These are phyloP conservation scores for Castanea sativa DNA, from an alignment of 306 rosid genomes.

Conservation along the genomic window DNA sequence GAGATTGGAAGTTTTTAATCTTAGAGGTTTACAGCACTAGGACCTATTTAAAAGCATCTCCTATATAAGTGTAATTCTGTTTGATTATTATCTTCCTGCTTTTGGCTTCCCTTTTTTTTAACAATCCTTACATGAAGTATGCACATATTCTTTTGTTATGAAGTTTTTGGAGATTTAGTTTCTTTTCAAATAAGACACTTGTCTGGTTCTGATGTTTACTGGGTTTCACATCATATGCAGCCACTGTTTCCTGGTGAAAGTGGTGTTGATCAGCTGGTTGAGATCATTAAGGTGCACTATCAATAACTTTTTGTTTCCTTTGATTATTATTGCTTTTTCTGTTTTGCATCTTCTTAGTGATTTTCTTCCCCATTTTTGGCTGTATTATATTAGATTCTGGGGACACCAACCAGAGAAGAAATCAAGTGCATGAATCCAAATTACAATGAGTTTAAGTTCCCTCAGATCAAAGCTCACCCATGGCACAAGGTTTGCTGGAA, in stretches of 20 bases:
- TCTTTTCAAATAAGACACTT: neutral
- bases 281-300: conserved; percentile 76
- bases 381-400: conserved; percentile 53
- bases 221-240: conserved; percentile 46
- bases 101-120: neutral
- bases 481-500: conserved; percentile 78
- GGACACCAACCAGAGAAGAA: conserved; percentile 95
- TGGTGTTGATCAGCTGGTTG: conserved; percentile 96
- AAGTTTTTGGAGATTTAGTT: neutral
- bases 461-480: conserved; percentile 94
- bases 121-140: neutral
- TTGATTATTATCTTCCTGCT: neutral
- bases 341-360: conserved; percentile 21
- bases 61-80: neutral
- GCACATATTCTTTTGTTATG: neutral
- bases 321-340: conserved; percentile 4
- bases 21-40: neutral
- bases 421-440: conserved; percentile 95
- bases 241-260: conserved; percentile 98
- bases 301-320: neutral
- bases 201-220: conserved; percentile 24
- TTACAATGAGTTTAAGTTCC: conserved; percentile 85
- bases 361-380: conserved; percentile 15
- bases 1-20: neutral
- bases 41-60: neutral